Base-by-base conservation (phyloP, 1,284 basidiomycete genomes). In the Moniliophthora roreri region DNA sequence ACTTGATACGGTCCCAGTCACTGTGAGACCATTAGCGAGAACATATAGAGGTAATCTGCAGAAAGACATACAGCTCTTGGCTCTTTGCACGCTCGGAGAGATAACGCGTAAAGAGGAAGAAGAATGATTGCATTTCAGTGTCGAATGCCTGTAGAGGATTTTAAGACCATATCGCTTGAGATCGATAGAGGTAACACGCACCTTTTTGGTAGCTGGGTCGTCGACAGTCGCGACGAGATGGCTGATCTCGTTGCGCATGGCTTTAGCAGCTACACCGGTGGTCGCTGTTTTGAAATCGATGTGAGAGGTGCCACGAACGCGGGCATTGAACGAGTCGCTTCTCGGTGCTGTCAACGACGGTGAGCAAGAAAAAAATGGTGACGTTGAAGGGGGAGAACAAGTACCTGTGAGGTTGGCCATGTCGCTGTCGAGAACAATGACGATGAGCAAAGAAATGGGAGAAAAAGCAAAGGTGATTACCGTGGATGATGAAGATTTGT, bases 161-260 rank as follows among this genome's bases (percentile, higher is more conserved):
- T 48, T 45, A 36, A 16, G 51, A 53, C 44, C 47, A 48, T 32
- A 51, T 58, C 46, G 41, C 32, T 32, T 32, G 49, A 42, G 26
- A 39, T 51, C 35, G 37, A 34, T 21, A 18, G 41, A 45, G n/a
- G 41, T 44, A 20, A 44, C 24, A 36, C 51, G 9, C 35, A 94
- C 95, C 86, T 91, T 93, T 76, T 89, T 91, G 58, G 89, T 87
- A 45, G 78, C 72, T 38, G 84, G 80, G 66, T 98, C 92, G 59
- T 84, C 78, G 67, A 93, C 89, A 59, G 86, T 87, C 65, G 78
- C 78, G 66, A 98, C 93, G 80, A 99, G 89, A 67, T 85, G 85
- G 72, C 92, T 91, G 75, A 99, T 89, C 80, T 99, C 96, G 69
- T 98, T 98, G 78, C 94, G 89, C 97, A 98, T 98, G 55, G 95